These are phyloP conservation scores for Alisma plantagoaquatica DNA, from an alignment of 106 monocot genomes.

Conservation along the genomic window DNA sequence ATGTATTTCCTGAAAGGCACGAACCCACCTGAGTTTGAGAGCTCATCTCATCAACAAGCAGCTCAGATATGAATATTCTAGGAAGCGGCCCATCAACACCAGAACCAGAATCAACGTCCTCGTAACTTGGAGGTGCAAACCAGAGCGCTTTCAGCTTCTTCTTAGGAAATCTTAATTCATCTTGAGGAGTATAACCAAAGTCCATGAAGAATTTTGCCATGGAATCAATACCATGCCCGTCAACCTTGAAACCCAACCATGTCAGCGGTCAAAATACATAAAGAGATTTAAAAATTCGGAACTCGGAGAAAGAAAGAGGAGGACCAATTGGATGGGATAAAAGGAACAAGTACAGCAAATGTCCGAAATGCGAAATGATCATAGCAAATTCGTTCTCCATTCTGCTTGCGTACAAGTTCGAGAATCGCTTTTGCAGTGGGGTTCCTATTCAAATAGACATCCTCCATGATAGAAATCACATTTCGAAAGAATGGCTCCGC, in stretches of 20 bases:
- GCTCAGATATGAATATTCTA: conserved; percentile 95
- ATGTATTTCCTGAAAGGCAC: no score
- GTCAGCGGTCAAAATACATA: background rate
- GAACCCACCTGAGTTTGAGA: conserved; percentile 47
- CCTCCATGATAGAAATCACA: conserved; percentile 70
- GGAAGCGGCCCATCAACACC: conserved; percentile 60
- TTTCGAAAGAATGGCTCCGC: conserved; percentile 48
- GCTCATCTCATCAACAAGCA: conserved; percentile 80
- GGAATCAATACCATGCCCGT: conserved; percentile 87
- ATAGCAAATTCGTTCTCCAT: conserved; percentile 60
- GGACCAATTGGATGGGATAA: background rate
- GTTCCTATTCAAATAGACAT: conserved; percentile 62
- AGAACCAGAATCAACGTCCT: conserved; percentile 14
- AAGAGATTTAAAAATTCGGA: background rate
- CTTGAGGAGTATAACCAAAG: conserved; percentile 70
- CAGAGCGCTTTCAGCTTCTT: conserved; percentile 90
- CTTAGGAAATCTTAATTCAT: conserved; percentile 82
- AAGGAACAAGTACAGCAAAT: conserved; percentile 53
- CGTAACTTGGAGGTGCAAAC: conserved; percentile 68
- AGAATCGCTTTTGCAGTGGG: conserved; percentile 79
- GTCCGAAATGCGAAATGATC: conserved; percentile 97
- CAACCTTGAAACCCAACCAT: conserved; percentile 33
- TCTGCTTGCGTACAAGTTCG: conserved; percentile 49
- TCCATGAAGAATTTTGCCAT: conserved; percentile 77
- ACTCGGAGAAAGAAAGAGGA: background rate